Evolutionary conservation across 129 eudicot genomes (phyloP).

Genomic region (Mikania micrantha): DNA sequence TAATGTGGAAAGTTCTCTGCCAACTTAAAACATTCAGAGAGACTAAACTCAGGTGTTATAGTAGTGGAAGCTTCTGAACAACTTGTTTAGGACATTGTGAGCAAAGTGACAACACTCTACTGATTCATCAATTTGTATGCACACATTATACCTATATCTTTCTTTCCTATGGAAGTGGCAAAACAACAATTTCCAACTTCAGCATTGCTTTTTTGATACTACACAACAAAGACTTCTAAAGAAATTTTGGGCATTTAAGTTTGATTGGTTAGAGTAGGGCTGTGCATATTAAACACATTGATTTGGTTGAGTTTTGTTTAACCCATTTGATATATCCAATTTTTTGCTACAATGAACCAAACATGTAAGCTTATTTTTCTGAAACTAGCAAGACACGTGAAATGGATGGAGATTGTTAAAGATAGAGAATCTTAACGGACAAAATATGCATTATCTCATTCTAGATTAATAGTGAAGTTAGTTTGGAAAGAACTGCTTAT

Average conservation of each 20-base stretch:
- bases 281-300: neutral
- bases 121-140: neutral
- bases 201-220: neutral
- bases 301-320: neutral
- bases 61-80: slow-evolving; percentile 87
- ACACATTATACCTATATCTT: neutral
- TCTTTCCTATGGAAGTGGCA: neutral
- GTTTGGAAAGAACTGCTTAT: neutral
- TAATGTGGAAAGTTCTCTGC: slow-evolving; percentile 91
- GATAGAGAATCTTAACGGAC: neutral
- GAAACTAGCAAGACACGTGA: neutral
- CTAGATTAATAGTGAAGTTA: neutral
- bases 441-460: neutral
- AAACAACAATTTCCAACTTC: neutral
- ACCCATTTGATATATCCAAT: neutral
- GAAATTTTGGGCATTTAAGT: neutral
- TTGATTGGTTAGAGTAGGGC: neutral
- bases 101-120: slow-evolving; percentile 52
- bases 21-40: slow-evolving; percentile 95
- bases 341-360: neutral
- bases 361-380: neutral
- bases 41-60: slow-evolving; percentile 94
- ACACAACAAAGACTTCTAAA: neutral
- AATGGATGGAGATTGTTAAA: neutral
- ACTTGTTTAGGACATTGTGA: slow-evolving; percentile 76